Percentiles rank a stretch among this genome's conserved stretches.
Evolutionary conservation across 805 yeast genomes (phyloP).

Genomic region (Myxozyma kluyveri): DNA sequence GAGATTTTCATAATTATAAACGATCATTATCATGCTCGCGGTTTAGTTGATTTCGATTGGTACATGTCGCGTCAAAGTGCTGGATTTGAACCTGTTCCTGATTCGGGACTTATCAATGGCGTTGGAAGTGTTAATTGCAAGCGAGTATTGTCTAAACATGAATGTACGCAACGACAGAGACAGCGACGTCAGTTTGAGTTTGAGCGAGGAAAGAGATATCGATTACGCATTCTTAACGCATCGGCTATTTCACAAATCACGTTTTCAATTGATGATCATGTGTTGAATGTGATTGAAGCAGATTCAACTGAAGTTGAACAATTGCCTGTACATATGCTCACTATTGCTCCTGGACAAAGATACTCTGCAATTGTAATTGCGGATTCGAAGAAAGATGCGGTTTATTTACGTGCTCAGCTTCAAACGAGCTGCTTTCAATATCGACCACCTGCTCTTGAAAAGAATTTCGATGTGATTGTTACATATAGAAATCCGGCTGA

Average conservation of each 20-base stretch:
- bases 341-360: constrained; percentile 25
- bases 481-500: background rate
- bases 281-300: constrained; percentile 19
- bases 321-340: constrained; percentile 1
- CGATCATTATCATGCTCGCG: constrained; percentile 18
- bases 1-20: constrained; percentile 13
- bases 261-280: constrained; percentile 24
- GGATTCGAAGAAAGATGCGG: constrained; percentile 10
- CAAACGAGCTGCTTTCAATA: constrained; percentile 20
- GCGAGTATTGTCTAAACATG: background rate
- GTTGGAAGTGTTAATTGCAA: constrained; percentile 13
- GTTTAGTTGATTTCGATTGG: constrained; percentile 1
- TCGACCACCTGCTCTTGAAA: constrained; percentile 5
- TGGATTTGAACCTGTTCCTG: constrained; percentile 23
- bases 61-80: constrained; percentile 8
- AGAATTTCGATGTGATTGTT: constrained; percentile 7
- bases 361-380: constrained; percentile 23
- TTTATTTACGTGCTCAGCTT: constrained; percentile 12
- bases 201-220: constrained; percentile 11
- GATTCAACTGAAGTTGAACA: constrained; percentile 23
- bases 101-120: constrained; percentile 17
- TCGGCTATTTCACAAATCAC: constrained; percentile 19
- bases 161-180: background rate
- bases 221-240: constrained; percentile 22
- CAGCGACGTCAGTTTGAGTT: constrained; percentile 10